Evolutionary conservation across 73 alveolate genomes (phyloP).

Genomic region (Breviolum minutum): DNA sequence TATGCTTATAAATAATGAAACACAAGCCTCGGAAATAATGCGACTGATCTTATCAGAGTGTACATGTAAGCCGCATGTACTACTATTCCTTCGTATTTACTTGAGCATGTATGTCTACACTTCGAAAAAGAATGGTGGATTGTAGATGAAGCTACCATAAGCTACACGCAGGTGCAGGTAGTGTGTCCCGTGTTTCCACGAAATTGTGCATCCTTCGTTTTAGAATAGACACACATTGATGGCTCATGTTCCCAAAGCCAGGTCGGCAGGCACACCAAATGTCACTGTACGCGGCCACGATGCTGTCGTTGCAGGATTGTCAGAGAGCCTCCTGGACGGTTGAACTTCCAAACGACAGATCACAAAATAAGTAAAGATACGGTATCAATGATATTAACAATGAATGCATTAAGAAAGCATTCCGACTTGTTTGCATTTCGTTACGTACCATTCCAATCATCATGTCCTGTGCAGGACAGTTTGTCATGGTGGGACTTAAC

Average conservation of each 20-base stretch:
- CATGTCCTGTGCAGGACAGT: not conserved
- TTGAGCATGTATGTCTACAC: too few species aligned
- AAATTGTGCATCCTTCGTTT: not conserved
- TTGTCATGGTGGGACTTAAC: not conserved
- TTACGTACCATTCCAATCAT: too few species aligned
- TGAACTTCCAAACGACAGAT: not conserved
- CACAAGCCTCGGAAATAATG: too few species aligned
- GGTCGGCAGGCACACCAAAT: slow-evolving; percentile 32
- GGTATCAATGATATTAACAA: not conserved
- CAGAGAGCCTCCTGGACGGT: not conserved
- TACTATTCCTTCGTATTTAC: too few species aligned
- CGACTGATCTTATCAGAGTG: too few species aligned
- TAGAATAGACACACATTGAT: not conserved
- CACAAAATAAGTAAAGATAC: not conserved
- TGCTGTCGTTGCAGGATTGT: slow-evolving; percentile 40
- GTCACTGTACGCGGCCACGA: slow-evolving; percentile 35
- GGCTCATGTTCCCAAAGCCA: not conserved
- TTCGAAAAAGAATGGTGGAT: too few species aligned
- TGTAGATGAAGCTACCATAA: too few species aligned
- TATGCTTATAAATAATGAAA: too few species aligned
- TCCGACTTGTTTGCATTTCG: not conserved
- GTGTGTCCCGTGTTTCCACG: too few species aligned
- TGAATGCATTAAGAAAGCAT: not conserved
- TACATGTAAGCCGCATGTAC: too few species aligned
- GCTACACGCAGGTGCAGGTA: too few species aligned